phyloP scores from a whole-genome alignment of 805 yeast genomes.

The Cyberlindnera saturnus region DNA sequence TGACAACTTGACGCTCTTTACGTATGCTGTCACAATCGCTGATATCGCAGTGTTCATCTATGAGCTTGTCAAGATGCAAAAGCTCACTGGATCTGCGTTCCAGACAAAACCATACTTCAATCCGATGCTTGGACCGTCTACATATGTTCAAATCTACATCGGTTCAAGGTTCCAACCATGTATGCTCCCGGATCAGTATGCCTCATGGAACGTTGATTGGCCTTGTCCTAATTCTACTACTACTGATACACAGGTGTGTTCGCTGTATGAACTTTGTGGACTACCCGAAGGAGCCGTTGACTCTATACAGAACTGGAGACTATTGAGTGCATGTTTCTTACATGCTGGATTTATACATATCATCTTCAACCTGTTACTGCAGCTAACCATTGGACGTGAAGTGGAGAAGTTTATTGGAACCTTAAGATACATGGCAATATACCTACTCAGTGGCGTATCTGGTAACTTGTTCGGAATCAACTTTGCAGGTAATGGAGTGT shows the following conservation, averaged over 20 bases:
- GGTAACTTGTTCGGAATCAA: constrained; percentile 68
- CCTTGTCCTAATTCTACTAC: no score
- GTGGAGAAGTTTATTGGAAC: constrained; percentile 54
- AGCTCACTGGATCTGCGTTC: constrained; percentile 55
- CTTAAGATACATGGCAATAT: constrained; percentile 46
- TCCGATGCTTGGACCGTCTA: constrained; percentile 75
- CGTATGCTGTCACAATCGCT: constrained; percentile 27
- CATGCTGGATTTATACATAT: constrained; percentile 56
- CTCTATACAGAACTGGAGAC: no score
- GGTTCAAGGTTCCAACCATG: constrained; percentile 72
- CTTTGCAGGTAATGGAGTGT: constrained; percentile 59
- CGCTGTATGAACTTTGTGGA: no score
- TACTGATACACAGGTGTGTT: no score
- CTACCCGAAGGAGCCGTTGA: no score
- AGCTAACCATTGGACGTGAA: constrained; percentile 52
- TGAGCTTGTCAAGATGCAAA: constrained; percentile 52
- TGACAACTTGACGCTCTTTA: no score
- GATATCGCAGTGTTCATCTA: constrained; percentile 55
- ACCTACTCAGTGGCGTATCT: constrained; percentile 54
- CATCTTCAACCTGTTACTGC: constrained; percentile 54
- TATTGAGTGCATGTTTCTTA: no score
- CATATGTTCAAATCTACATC: constrained; percentile 57
- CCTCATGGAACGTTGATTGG: no score
- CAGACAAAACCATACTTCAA: constrained; percentile 68
- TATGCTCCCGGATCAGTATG: constrained; percentile 33